phyloP scores from a whole-genome alignment of 805 yeast species.

The Zygoascus tannicola region DNA sequence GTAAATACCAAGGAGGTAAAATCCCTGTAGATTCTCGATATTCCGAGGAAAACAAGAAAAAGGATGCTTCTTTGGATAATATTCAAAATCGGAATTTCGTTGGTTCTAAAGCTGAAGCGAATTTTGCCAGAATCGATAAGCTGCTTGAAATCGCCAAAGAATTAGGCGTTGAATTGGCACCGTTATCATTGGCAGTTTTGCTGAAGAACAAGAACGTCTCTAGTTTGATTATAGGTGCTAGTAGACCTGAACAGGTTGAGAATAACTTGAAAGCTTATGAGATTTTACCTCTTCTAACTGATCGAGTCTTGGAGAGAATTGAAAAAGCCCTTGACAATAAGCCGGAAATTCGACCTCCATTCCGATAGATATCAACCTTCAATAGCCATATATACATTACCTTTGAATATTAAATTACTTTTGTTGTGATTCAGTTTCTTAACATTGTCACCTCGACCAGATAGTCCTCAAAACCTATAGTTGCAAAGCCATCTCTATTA shows the following conservation, averaged over 20 bases:
- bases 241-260: constrained; percentile 23
- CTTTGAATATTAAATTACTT: too few species aligned
- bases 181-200: constrained; percentile 26
- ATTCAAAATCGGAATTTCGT: constrained; percentile 13
- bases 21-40: constrained; percentile 12
- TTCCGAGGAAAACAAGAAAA: constrained; percentile 10
- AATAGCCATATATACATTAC: too few species aligned
- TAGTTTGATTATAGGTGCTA: constrained; percentile 27
- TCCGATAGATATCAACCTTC: not conserved
- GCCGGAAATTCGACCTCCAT: constrained; percentile 10
- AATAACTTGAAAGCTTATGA: constrained; percentile 25
- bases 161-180: constrained; percentile 22
- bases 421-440: constrained; percentile 17
- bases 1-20: constrained; percentile 16
- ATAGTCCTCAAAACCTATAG: constrained; percentile 31
- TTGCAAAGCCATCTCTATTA: constrained; percentile 53
- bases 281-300: constrained; percentile 22
- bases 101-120: constrained; percentile 19
- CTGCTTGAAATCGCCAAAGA: constrained; percentile 22
- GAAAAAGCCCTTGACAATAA: constrained; percentile 25
- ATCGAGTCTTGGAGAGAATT: constrained; percentile 20
- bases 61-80: constrained; percentile 7
- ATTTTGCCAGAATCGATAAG: constrained; percentile 19
- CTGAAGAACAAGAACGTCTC: constrained; percentile 25
- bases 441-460: constrained; percentile 27